Percentiles rank a stretch among this genome's conserved stretches.
Evolutionary conservation across 345 rosid species (phyloP).

Genomic region (Pistacia atlantica): DNA sequence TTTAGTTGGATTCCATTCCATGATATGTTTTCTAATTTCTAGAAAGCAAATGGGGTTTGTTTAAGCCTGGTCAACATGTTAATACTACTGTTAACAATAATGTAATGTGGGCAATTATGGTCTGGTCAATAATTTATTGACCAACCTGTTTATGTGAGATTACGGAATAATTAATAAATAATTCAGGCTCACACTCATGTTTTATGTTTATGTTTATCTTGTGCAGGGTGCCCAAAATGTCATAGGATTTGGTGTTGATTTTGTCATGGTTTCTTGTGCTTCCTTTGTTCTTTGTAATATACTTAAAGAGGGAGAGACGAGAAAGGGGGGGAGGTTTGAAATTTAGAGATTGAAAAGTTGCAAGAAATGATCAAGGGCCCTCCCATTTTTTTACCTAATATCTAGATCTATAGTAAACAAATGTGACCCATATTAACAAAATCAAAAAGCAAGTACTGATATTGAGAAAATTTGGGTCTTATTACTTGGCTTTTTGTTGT

Average conservation of each 20-base stretch:
- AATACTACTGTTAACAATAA: neutral
- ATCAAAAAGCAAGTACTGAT: conserved; percentile 19
- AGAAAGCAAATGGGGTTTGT: too few relatives aligned
- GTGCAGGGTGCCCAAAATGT: conserved; percentile 16
- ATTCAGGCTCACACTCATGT: neutral
- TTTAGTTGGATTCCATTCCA: conserved; percentile 8
- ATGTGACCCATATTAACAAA: conserved; percentile 27
- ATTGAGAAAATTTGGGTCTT: conserved; percentile 23
- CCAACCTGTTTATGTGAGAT: neutral
- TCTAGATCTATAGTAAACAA: conserved; percentile 6
- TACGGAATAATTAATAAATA: conserved; percentile 22
- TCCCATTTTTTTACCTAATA: neutral
- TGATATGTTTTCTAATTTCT: neutral
- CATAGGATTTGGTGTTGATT: conserved; percentile 23
- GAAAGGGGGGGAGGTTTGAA: neutral
- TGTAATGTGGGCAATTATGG: conserved; percentile 12
- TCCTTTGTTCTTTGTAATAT: too few relatives aligned
- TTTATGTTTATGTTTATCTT: neutral
- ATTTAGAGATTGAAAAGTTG: conserved; percentile 1
- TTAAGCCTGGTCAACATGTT: conserved; percentile 1
- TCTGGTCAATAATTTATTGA: conserved; percentile 21
- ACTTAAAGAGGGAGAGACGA: too few relatives aligned
- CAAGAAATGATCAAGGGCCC: neutral
- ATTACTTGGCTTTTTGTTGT: conserved; percentile 26
- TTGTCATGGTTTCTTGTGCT: conserved; percentile 25